Evolutionary conservation across 176 grass and related monocot genomes (phyloP), one percentile per base, ranked within the genome.

Genomic region (Coix lacrymajobi): DNA sequence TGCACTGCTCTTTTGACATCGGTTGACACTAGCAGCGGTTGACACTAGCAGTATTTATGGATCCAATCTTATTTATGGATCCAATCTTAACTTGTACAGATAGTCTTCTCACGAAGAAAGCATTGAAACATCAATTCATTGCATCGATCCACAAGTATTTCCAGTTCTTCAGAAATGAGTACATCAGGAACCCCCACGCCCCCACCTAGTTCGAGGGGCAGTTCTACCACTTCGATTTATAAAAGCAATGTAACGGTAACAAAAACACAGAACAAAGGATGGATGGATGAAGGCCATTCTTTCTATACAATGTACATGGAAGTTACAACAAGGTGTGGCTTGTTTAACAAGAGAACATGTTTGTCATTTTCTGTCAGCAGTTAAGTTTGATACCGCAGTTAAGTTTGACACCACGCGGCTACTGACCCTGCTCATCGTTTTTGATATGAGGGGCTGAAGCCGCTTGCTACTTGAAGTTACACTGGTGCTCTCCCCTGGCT

Each of bases 401-500:
- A 68, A 60, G 77, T 86, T 94, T 14, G 83, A 84, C 34, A 85
- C 40, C 20, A 81, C 20, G 14, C 72, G 70, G 71, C 92, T 91
- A 62, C 28, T 79, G 38, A 28, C 85, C 83, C 90, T 92, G 83
- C 83, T 81, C 66, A 96, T 81, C 0, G 29, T 89, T 81, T 88
- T 96, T 0, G 79, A 88, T 79, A 84, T 89, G 24, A 76, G 83
- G 2, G 90, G 81, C 15, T 87, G 85, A 58, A 85, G 58, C 66
- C 83, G 85, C 74, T 76, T 92, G 60, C 66, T 75, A 66, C 66
- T 89, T 63, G 82, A 69, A 75, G 81, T 89, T 85, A 78, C 88
- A 75, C 56, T 80, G 25, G 73, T 81, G 32, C 65, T 74, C 0
- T 80, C 88, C 46, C 33, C 44, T 83, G 41, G 76, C 69, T 88